Conservation (phyloP, 202 grass and related monocot genomes). For the Digitaria exilis region DNA sequence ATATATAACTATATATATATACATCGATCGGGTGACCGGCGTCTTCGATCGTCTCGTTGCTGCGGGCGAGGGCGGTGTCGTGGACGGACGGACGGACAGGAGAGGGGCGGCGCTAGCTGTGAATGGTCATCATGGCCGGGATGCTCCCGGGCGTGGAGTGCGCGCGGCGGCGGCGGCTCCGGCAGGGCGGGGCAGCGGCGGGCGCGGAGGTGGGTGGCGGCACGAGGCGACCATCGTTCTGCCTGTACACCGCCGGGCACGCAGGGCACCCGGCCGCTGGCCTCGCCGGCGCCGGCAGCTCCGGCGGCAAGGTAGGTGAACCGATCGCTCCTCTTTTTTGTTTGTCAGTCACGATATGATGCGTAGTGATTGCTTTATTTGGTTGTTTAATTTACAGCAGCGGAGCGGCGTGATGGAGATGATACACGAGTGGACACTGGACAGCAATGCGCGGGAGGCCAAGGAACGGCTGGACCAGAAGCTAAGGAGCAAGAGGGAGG, state of each 20-base stretch:
- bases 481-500: slow-evolving; percentile 45
- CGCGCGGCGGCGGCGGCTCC: slow-evolving; percentile 66
- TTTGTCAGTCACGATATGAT: background rate
- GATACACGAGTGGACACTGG: slow-evolving; percentile 56
- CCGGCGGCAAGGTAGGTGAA: slow-evolving; percentile 22
- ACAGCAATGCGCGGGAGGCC: slow-evolving; percentile 69
- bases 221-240: slow-evolving; percentile 46
- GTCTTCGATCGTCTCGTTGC: background rate
- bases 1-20: background rate
- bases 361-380: slow-evolving; percentile 3
- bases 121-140: slow-evolving; percentile 69
- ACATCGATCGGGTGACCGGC: background rate
- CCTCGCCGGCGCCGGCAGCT: background rate
- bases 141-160: slow-evolving; percentile 87
- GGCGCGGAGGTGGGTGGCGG: background rate
- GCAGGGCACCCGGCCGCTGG: background rate
- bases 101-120: no score
- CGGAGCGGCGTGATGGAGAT: slow-evolving; percentile 51
- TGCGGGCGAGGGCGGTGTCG: no score
- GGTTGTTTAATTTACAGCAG: slow-evolving; percentile 33
- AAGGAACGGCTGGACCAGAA: slow-evolving; percentile 86
- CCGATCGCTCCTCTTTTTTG: background rate
- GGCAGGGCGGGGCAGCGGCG: background rate
- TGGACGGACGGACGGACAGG: no score
- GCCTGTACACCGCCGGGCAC: slow-evolving; percentile 37